These are phyloP conservation scores for Eucalyptus melliodora DNA, from an alignment of 345 rosid genomes.

Conservation along the genomic window DNA sequence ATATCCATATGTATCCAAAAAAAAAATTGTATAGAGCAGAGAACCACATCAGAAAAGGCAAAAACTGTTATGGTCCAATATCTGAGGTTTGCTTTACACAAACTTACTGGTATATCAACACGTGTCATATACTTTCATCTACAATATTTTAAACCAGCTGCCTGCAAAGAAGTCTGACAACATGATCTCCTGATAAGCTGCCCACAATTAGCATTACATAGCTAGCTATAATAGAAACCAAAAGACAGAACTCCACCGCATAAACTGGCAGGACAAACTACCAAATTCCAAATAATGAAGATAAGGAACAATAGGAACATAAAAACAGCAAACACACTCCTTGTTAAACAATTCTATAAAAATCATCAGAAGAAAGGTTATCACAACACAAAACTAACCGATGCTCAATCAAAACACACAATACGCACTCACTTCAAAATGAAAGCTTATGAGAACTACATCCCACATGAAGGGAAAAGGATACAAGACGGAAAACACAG, in stretches of 20 bases:
- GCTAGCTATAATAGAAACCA: not conserved
- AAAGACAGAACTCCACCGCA: not conserved
- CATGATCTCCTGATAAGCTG: not conserved
- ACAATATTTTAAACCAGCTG: slow-evolving; percentile 5
- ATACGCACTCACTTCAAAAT: not conserved
- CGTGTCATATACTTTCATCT: not conserved
- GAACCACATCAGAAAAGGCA: not conserved
- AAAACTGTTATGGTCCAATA: not conserved
- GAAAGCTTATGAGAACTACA: not conserved
- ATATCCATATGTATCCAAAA: not conserved
- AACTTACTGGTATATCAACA: slow-evolving; percentile 24
- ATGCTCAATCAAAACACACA: not conserved
- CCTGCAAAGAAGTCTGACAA: slow-evolving; percentile 4
- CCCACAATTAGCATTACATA: not conserved
- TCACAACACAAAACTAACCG: not conserved
- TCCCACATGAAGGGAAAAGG: not conserved
- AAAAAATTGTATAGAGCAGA: not conserved
- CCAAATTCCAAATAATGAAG: not conserved
- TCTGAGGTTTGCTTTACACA: not conserved
- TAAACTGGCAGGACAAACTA: not conserved
- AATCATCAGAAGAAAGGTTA: not conserved
- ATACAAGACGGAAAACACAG: not conserved
- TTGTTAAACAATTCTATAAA: not conserved
- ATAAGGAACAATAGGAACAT: not conserved
- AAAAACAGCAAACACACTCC: not conserved